These are phyloP conservation scores for Pythium periplocum DNA, from an alignment of 352 stramenopile species.

Conservation along the genomic window DNA sequence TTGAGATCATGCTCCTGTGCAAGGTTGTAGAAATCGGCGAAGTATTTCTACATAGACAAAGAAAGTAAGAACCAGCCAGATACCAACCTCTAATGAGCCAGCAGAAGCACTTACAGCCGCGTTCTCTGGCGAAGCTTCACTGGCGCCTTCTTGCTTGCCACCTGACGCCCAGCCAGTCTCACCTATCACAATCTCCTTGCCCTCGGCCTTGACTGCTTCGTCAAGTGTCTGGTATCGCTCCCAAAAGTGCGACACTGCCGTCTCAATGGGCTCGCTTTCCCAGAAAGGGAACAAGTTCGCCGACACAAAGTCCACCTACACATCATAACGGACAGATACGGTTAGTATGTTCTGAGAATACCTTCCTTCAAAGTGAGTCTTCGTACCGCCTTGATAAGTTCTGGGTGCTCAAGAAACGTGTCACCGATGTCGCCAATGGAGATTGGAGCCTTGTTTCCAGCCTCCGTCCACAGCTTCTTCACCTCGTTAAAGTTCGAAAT, in stretches of 20 bases:
- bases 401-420: conserved; percentile 41
- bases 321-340: too few species aligned
- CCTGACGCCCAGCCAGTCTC: conserved; percentile 62
- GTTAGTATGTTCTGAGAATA: too few species aligned
- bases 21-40: conserved; percentile 57
- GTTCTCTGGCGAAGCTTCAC: conserved; percentile 27
- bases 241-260: conserved; percentile 37
- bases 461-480: conserved; percentile 30
- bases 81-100: too few species aligned
- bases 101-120: conserved; percentile 12
- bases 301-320: conserved; percentile 44
- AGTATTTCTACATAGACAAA: conserved; percentile 22
- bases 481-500: conserved; percentile 55
- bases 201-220: conserved; percentile 22
- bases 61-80: too few species aligned
- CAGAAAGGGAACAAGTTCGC: conserved; percentile 72
- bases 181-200: conserved; percentile 58
- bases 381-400: conserved; percentile 38
- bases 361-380: too few species aligned
- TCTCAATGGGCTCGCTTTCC: conserved; percentile 35
- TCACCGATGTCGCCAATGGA: conserved; percentile 63
- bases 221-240: conserved; percentile 34
- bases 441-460: conserved; percentile 32
- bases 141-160: conserved; percentile 25
- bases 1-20: conserved; percentile 35